These are phyloP conservation scores for Parmelia sp. DNA, from an alignment of 495 filamentous ascomycete species.

Conservation along the genomic window DNA sequence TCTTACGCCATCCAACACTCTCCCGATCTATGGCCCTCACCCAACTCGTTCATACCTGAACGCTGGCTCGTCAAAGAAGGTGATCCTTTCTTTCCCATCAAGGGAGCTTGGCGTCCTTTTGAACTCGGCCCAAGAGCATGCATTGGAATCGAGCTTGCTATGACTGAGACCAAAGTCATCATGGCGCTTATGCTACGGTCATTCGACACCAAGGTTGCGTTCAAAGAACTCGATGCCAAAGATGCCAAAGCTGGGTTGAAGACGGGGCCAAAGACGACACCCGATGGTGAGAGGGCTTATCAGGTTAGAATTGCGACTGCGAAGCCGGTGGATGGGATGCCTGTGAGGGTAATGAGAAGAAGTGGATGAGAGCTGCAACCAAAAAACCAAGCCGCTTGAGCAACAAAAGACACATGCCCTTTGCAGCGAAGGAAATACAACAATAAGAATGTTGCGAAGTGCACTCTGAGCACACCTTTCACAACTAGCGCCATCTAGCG, in stretches of 20 bases:
- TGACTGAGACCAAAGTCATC: conserved; percentile 43
- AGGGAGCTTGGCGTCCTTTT: conserved; percentile 48
- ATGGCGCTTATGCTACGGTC: conserved; percentile 41
- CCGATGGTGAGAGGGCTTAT: conserved; percentile 20
- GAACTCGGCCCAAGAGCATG: conserved; percentile 47
- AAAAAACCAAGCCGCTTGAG: neutral
- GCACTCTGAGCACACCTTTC: no score
- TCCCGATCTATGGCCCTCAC: conserved; percentile 11
- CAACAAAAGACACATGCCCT: neutral
- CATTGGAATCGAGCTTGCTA: conserved; percentile 48
- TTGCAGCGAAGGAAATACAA: neutral
- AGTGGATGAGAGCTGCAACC: neutral
- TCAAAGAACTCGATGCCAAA: conserved; percentile 31
- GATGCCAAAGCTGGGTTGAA: neutral
- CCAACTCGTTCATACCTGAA: conserved; percentile 28
- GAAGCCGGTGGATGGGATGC: conserved; percentile 16
- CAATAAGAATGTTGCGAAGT: no score
- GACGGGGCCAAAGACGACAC: conserved; percentile 5
- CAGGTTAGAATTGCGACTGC: conserved; percentile 8
- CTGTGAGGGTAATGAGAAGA: neutral
- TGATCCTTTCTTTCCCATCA: conserved; percentile 27
- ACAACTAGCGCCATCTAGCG: no score
- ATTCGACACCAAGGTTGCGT: conserved; percentile 43
- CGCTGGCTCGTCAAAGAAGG: conserved; percentile 22
- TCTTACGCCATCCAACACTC: conserved; percentile 15